Evolutionary conservation across 768 basidiomycete genomes (phyloP).

Genomic region (Leccinellum albellum): DNA sequence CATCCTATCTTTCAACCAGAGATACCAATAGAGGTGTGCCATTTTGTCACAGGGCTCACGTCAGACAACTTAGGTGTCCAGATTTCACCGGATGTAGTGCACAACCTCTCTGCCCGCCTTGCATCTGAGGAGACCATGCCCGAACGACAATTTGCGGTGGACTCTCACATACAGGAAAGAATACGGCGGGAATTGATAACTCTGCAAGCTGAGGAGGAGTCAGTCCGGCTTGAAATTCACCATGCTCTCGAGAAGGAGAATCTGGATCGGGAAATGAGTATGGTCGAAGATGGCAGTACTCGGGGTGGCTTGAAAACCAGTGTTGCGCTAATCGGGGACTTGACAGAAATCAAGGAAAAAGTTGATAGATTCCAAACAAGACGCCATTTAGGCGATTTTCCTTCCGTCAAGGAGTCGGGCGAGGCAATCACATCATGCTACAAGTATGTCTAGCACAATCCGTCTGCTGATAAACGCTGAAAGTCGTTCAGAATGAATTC

Average conservation of each 20-base stretch:
- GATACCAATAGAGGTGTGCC: constrained; percentile 49
- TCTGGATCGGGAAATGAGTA: constrained; percentile 65
- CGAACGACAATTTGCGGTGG: constrained; percentile 70
- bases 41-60: background rate
- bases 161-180: constrained; percentile 65
- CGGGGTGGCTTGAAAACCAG: constrained; percentile 54
- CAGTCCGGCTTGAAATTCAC: constrained; percentile 70
- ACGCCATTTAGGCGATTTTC: constrained; percentile 50
- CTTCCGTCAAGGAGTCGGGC: constrained; percentile 52
- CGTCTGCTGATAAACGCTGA: background rate
- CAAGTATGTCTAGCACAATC: constrained; percentile 38
- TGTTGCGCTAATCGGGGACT: constrained; percentile 61
- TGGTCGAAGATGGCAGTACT: constrained; percentile 41
- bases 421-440: constrained; percentile 73
- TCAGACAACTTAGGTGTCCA: constrained; percentile 28
- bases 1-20: constrained; percentile 55
- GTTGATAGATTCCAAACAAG: constrained; percentile 67
- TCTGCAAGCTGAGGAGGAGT: constrained; percentile 65
- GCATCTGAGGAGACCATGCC: constrained; percentile 57
- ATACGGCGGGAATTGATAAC: constrained; percentile 67
- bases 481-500: constrained; percentile 36
- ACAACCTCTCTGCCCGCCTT: constrained; percentile 66
- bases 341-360: constrained; percentile 69
- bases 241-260: constrained; percentile 84
- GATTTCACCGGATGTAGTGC: constrained; percentile 84